Conservation (phyloP, 164 flowering plant species). For the Dillenia suffruticosa region DNA sequence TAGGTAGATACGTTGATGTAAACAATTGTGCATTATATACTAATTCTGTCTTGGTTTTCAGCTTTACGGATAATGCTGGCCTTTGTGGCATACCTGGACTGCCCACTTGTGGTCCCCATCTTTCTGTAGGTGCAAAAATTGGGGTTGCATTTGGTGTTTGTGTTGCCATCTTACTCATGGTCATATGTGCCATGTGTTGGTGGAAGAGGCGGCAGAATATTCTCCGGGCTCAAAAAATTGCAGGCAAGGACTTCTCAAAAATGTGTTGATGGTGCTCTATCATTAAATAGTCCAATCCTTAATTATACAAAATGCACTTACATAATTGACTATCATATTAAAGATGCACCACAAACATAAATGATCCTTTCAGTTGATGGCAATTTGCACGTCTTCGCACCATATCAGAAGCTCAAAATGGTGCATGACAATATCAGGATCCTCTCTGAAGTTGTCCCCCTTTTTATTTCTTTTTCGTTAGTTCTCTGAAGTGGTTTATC, state of each 20-base stretch:
- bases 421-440: background rate
- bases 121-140: slow-evolving; percentile 64
- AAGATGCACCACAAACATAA: too few relatives aligned
- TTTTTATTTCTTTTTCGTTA: background rate
- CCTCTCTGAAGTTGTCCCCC: slow-evolving; percentile 1
- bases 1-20: background rate
- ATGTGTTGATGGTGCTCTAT: too few relatives aligned
- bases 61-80: slow-evolving; percentile 90
- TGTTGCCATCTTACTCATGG: slow-evolving; percentile 42
- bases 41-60: slow-evolving; percentile 20
- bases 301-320: too few relatives aligned
- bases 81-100: slow-evolving; percentile 97
- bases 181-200: slow-evolving; percentile 56
- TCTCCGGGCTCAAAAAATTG: slow-evolving; percentile 74
- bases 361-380: too few relatives aligned
- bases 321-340: too few relatives aligned
- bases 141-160: slow-evolving; percentile 58
- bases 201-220: slow-evolving; percentile 95
- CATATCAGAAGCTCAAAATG: background rate
- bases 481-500: too few relatives aligned
- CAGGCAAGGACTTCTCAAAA: slow-evolving; percentile 40
- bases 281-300: too few relatives aligned
- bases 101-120: slow-evolving; percentile 79
- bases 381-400: too few relatives aligned
- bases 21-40: background rate